Percentiles rank a stretch among this genome's conserved stretches.
Conservation (phyloP, 306 rosid genomes). For the Canavalia gladiata region DNA sequence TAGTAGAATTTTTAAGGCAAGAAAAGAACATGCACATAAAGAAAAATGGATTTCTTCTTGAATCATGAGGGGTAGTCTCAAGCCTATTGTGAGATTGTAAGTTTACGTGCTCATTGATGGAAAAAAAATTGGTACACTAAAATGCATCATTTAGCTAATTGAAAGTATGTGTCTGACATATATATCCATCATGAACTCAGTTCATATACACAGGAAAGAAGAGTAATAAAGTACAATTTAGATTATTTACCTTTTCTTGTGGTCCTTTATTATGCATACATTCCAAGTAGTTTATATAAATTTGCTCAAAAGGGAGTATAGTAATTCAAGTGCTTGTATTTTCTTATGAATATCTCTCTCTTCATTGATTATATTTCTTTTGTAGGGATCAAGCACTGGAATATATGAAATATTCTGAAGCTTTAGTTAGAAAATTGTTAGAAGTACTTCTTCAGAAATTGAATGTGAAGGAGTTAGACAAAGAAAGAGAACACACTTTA, state of each 20-base stretch:
- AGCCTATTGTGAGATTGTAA: no score
- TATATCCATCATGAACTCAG: background rate
- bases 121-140: no score
- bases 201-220: background rate
- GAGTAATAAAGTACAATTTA: background rate
- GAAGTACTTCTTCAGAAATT: constrained; percentile 47
- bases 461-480: constrained; percentile 51
- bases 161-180: background rate
- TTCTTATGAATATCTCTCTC: background rate
- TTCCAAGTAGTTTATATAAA: background rate
- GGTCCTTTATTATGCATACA: background rate
- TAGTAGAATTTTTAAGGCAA: no score
- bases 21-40: no score
- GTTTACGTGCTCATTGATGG: no score
- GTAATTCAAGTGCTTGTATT: background rate
- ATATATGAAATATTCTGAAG: constrained; percentile 51
- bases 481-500: constrained; percentile 44
- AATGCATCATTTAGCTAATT: background rate
- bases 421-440: constrained; percentile 46
- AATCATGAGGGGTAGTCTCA: no score
- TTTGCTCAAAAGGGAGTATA: background rate
- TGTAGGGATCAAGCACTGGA: constrained; percentile 52
- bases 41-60: no score
- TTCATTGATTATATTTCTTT: background rate
- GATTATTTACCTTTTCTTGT: background rate